These are phyloP conservation scores for Peltaster fructicola DNA, from an alignment of 2,329 filamentous ascomycete genomes.

Conservation along the genomic window DNA sequence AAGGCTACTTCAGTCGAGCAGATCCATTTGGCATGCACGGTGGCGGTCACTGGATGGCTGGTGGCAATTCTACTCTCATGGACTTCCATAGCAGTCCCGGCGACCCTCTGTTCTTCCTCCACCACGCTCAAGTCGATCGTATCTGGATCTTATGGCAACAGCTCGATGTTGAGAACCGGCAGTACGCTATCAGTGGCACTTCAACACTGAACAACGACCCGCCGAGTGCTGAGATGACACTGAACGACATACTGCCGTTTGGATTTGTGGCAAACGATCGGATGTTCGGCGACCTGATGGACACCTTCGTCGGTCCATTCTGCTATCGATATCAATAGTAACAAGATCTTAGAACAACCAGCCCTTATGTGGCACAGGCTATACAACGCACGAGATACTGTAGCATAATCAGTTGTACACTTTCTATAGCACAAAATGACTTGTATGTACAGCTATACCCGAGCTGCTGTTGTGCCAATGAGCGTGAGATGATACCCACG, in stretches of 20 bases:
- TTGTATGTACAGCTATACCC: no score
- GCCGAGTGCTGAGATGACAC: slow-evolving; percentile 24
- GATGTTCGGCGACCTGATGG: slow-evolving; percentile 5
- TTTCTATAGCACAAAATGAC: no score
- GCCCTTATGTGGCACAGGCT: neutral
- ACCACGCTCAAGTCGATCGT: slow-evolving; percentile 29
- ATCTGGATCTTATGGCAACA: slow-evolving; percentile 32
- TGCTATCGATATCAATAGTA: slow-evolving; percentile 6
- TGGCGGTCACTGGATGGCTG: slow-evolving; percentile 30
- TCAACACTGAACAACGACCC: slow-evolving; percentile 27
- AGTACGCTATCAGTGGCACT: slow-evolving; percentile 23
- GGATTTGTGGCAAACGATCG: slow-evolving; percentile 5
- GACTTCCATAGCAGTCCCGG: slow-evolving; percentile 20
- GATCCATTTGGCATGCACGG: slow-evolving; percentile 21
- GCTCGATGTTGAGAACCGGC: slow-evolving; percentile 19
- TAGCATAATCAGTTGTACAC: no score
- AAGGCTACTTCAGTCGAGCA: slow-evolving; percentile 13
- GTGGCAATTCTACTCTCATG: slow-evolving; percentile 12
- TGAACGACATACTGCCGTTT: slow-evolving; percentile 21
- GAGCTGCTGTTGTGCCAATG: no score
- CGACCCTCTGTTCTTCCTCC: slow-evolving; percentile 29
- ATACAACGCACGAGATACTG: neutral
- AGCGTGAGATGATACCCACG: no score
- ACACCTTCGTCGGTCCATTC: slow-evolving; percentile 5
- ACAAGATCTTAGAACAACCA: slow-evolving; percentile 1